Conservation (phyloP, 495 filamentous ascomycete genomes). For the Entonaema liquescens region DNA sequence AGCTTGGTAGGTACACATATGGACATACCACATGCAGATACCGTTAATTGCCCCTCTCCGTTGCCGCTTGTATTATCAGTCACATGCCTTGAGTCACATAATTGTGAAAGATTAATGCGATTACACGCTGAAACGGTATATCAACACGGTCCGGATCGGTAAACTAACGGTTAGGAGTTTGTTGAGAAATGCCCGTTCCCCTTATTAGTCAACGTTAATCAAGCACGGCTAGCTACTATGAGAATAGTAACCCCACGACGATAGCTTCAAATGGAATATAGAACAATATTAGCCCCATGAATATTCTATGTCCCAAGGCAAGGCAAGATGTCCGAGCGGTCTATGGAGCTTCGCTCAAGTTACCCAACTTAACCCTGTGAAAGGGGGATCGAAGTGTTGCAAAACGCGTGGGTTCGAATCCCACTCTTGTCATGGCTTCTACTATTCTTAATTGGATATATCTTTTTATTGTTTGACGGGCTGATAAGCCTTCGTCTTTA, state of each 20-base stretch:
- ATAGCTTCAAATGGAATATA: neutral
- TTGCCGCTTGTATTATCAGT: constrained; percentile 11
- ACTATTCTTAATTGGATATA: neutral
- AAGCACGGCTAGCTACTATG: neutral
- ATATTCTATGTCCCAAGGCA: neutral
- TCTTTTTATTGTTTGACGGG: neutral
- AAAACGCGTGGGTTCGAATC: constrained; percentile 21
- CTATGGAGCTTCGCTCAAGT: constrained; percentile 12
- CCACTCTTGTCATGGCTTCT: constrained; percentile 3
- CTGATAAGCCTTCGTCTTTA: too few species aligned
- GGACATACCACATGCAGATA: neutral
- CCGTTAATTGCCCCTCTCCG: constrained; percentile 32
- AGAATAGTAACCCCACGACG: constrained; percentile 1
- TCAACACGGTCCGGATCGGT: neutral
- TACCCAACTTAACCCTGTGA: neutral
- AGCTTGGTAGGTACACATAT: too few species aligned
- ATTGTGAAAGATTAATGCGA: neutral
- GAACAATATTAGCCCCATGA: neutral
- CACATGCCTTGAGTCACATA: constrained; percentile 6
- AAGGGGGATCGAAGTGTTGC: constrained; percentile 14
- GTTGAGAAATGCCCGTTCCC: neutral
- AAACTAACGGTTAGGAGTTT: neutral
- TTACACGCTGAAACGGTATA: neutral
- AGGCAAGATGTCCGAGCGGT: constrained; percentile 11
- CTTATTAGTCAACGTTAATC: neutral